Evolutionary conservation across 495 filamentous ascomycete species (phyloP).

Genomic region (Neurospora africana): DNA sequence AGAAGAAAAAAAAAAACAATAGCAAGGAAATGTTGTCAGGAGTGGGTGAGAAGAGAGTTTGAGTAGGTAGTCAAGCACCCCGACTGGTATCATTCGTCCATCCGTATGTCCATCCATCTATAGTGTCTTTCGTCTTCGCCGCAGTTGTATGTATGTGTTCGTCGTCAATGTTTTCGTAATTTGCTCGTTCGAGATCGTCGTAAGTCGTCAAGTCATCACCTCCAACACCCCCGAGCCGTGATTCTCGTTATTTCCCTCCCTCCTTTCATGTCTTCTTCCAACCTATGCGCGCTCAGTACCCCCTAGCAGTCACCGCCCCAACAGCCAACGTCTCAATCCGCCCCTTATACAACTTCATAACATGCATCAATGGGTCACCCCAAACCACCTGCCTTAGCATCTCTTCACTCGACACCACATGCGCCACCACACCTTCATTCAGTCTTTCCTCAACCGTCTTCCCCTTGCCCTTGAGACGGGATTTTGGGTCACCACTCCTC

Average conservation of each 20-base stretch:
- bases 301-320: slow-evolving; percentile 50
- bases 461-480: slow-evolving; percentile 21
- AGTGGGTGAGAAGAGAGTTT: not conserved
- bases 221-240: not conserved
- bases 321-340: slow-evolving; percentile 59
- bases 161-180: not conserved
- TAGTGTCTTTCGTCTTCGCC: not conserved
- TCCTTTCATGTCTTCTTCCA: too few relatives aligned
- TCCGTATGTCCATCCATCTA: not conserved
- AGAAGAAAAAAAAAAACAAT: not conserved
- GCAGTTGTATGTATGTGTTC: not conserved
- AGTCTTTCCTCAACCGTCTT: slow-evolving; percentile 31
- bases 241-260: not conserved
- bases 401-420: slow-evolving; percentile 47
- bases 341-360: slow-evolving; percentile 62
- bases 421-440: slow-evolving; percentile 48
- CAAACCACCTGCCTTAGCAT: slow-evolving; percentile 56
- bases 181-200: not conserved
- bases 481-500: slow-evolving; percentile 29
- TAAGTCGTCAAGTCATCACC: not conserved
- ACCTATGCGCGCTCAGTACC: slow-evolving; percentile 6
- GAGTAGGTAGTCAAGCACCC: not conserved
- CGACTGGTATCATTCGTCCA: not conserved
- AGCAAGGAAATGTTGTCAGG: not conserved
- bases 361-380: slow-evolving; percentile 69